Evolutionary conservation across 192 early-diverging fungal species (phyloP).

Genomic region (Umbelopsis vinacea): DNA sequence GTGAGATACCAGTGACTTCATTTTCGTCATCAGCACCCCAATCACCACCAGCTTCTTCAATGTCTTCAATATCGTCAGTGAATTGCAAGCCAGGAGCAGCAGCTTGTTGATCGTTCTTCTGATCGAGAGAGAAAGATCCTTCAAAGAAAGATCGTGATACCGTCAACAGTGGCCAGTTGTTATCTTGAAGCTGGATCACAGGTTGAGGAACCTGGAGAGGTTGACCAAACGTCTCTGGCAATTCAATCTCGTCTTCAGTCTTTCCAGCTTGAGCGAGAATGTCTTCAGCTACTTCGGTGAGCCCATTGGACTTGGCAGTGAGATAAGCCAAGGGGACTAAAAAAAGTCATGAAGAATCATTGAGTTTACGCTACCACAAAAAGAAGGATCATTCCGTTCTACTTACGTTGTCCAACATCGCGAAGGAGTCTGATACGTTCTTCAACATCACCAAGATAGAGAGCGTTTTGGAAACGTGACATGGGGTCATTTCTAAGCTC

Average conservation of each 20-base stretch:
- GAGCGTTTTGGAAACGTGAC: slow-evolving; percentile 92
- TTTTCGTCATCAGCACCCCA: slow-evolving; percentile 79
- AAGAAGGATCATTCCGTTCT: no score
- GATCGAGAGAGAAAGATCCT: slow-evolving; percentile 63
- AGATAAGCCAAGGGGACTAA: slow-evolving; percentile 91
- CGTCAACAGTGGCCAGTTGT: slow-evolving; percentile 92
- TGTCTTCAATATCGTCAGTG: slow-evolving; percentile 52
- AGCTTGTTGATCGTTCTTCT: slow-evolving; percentile 48
- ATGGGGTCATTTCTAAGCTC: slow-evolving; percentile 82
- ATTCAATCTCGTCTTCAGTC: slow-evolving; percentile 61
- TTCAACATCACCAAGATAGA: slow-evolving; percentile 91
- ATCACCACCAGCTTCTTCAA: slow-evolving; percentile 72
- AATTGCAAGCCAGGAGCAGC: slow-evolving; percentile 63
- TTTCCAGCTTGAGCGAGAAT: slow-evolving; percentile 80
- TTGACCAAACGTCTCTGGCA: slow-evolving; percentile 44
- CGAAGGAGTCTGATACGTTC: slow-evolving; percentile 84
- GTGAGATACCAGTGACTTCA: slow-evolving; percentile 40
- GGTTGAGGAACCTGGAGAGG: slow-evolving; percentile 75
- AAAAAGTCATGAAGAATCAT: no score
- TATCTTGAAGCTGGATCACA: slow-evolving; percentile 70
- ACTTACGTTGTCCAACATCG: slow-evolving; percentile 86
- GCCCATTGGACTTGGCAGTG: slow-evolving; percentile 88
- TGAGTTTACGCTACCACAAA: no score
- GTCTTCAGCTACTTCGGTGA: slow-evolving; percentile 81
- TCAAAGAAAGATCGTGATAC: slow-evolving; percentile 89